A percentile compares a stretch with the other conserved stretches of the same genome.
Evolutionary conservation across 768 basidiomycete genomes (phyloP).

Genomic region (Podaxis rugospora): DNA sequence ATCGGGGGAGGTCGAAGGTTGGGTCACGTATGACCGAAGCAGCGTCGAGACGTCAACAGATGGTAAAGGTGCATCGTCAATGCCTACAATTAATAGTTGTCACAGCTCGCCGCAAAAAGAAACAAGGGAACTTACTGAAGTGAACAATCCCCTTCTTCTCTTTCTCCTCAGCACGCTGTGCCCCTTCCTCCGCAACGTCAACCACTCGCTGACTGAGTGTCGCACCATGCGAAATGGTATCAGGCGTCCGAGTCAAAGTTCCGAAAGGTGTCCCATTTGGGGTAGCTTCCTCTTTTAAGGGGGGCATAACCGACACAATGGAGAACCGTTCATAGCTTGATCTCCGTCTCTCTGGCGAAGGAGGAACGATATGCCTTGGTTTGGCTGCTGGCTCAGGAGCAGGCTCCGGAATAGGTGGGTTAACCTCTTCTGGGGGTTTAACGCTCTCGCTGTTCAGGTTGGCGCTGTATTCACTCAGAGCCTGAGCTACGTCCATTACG

Average conservation of each 20-base stretch:
- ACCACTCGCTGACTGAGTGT: neutral
- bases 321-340: conserved; percentile 69
- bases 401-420: conserved; percentile 1
- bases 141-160: neutral
- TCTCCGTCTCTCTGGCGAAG: conserved; percentile 51
- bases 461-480: conserved; percentile 33
- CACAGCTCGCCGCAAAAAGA: neutral
- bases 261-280: conserved; percentile 50
- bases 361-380: conserved; percentile 19
- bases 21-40: conserved; percentile 23
- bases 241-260: conserved; percentile 38
- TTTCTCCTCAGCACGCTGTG: neutral
- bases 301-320: conserved; percentile 49
- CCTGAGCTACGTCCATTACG: conserved; percentile 77
- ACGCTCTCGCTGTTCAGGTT: neutral
- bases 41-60: conserved; percentile 43
- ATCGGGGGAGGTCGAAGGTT: conserved; percentile 26
- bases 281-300: conserved; percentile 65
- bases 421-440: conserved; percentile 5
- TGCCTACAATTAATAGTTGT: conserved; percentile 1
- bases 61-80: conserved; percentile 42
- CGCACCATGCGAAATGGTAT: neutral
- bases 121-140: conserved; percentile 2
- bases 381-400: conserved; percentile 14
- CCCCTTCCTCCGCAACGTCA: neutral